phyloP scores from a whole-genome alignment of 2,329 filamentous ascomycete genomes.

The Penicillium thymicola region DNA sequence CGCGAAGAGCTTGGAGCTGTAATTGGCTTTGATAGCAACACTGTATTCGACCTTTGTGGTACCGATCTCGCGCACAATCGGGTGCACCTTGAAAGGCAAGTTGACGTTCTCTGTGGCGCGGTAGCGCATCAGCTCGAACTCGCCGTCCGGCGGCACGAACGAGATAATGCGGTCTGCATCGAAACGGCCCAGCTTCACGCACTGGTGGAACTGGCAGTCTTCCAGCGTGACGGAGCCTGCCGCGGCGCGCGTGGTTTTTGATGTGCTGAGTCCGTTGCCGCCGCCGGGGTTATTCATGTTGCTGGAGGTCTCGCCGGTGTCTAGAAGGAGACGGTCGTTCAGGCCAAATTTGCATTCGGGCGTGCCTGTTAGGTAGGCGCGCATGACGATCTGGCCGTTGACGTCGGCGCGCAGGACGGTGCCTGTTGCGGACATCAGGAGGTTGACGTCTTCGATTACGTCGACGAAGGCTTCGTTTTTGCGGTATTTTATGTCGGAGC shows the following conservation, averaged over 20 bases:
- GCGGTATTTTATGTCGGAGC: slow-evolving; percentile 96
- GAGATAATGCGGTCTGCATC: slow-evolving; percentile 95
- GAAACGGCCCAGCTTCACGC: slow-evolving; percentile 95
- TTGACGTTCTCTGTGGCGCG: slow-evolving; percentile 98
- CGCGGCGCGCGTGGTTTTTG: slow-evolving; percentile 90
- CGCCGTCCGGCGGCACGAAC: slow-evolving; percentile 93
- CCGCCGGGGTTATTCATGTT: slow-evolving; percentile 44
- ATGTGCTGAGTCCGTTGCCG: slow-evolving; percentile 59
- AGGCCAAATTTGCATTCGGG: slow-evolving; percentile 99
- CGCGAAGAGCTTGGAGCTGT: slow-evolving; percentile 91
- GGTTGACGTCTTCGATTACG: slow-evolving; percentile 97
- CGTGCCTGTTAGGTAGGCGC: slow-evolving; percentile 91
- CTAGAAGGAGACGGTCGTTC: slow-evolving; percentile 91
- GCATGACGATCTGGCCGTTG: slow-evolving; percentile 97
- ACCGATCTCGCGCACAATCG: slow-evolving; percentile 95
- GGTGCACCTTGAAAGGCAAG: slow-evolving; percentile 96
- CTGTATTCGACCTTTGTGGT: slow-evolving; percentile 98
- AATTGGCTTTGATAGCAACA: slow-evolving; percentile 96
- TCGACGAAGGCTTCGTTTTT: slow-evolving; percentile 99
- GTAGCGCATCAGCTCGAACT: slow-evolving; percentile 98
- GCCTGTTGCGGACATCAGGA: slow-evolving; percentile 97
- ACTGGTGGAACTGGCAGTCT: slow-evolving; percentile 98
- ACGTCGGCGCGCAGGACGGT: slow-evolving; percentile 94
- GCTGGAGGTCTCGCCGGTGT: slow-evolving; percentile 63
- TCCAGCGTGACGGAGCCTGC: slow-evolving; percentile 94